Conservation (phyloP, 108 stramenopile species). For the Pseudonitzschia pungens region DNA sequence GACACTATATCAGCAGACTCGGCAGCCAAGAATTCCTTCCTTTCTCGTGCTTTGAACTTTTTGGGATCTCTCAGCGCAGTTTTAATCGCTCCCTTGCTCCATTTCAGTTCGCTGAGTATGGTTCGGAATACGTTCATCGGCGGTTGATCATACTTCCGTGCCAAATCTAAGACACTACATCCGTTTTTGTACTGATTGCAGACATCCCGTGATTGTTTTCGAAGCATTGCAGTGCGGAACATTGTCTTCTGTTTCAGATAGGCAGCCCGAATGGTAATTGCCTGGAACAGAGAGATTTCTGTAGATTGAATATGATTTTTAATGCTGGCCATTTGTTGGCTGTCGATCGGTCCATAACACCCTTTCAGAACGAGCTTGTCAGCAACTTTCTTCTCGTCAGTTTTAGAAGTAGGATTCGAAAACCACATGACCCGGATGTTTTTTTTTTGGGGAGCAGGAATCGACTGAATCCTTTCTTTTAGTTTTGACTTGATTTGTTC, state of each 20-base stretch:
- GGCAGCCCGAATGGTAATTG: constrained; percentile 6
- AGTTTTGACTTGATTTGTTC: constrained; percentile 4
- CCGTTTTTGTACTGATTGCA: constrained; percentile 6
- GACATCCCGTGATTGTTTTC: not conserved
- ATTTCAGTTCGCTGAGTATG: constrained; percentile 11
- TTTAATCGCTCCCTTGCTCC: constrained; percentile 11
- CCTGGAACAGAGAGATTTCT: constrained; percentile 9
- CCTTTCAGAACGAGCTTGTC: not conserved
- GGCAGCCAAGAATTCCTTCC: constrained; percentile 15
- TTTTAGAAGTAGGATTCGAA: constrained; percentile 4
- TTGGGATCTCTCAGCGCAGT: not conserved
- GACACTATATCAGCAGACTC: constrained; percentile 9
- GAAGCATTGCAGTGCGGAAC: constrained; percentile 2
- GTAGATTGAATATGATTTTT: constrained; percentile 6
- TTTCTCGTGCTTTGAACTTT: constrained; percentile 3
- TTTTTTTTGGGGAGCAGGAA: not conserved
- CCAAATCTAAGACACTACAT: not conserved
- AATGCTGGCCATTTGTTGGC: not conserved
- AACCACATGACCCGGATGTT: not conserved
- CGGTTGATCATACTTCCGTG: constrained; percentile 12
- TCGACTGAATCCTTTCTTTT: not conserved
- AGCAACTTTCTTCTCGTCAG: not conserved
- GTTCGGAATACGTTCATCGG: constrained; percentile 17
- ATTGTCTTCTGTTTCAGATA: constrained; percentile 15
- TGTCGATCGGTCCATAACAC: constrained; percentile 5